Base-by-base conservation (phyloP, 1,284 basidiomycete genomes). In the Microbotryum silenes-acaulis region DNA sequence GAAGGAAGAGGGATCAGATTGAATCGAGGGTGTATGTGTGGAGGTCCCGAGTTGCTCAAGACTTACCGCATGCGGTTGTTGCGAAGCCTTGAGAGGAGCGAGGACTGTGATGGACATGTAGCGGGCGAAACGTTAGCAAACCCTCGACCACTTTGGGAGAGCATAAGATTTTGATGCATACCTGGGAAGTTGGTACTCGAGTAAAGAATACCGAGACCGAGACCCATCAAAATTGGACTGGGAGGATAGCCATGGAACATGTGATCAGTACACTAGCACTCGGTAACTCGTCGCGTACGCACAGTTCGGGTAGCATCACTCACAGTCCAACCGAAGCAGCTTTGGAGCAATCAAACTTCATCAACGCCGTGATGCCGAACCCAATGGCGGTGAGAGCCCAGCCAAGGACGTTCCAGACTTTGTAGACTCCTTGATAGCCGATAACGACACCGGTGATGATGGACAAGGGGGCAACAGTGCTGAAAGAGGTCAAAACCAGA, bases 281-380 rank as follows among this genome's bases (percentile, higher is more conserved):
- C 27, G 27, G 27, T 27, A 27, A 27, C 27, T 27, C 27, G 4
- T 6, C 4, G 27, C 27, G 27, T 27, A 27, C 27, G 27, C 27
- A 0, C 27, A 27, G 6, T 27, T 27, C 6, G 6, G 27, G 6
- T 5, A 27, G 27, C 27, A 27, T 27, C 5, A 27, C 60, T 23
- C 16, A 62, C 65, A 56, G 56, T 18, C 52, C 50, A 1, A 57
- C 56, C 64, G 64, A 66, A n/a, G 72, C 67, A 0, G 70, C 74
- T 4, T 67, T 67, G 0, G 69, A 44, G 1, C 76, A 77, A 31
- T 75, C 70, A 0, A 70, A 73, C 8, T 75, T 70, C 18, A 81
- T 60, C 0, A 77, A 73, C 6, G 73, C 75, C 46, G 81, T 67
- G 1, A 70, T 58, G 8, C 70, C 74, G 48, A 65, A 63, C 0